Conservation (phyloP, 345 rosid genomes). For the Linum tenue region DNA sequence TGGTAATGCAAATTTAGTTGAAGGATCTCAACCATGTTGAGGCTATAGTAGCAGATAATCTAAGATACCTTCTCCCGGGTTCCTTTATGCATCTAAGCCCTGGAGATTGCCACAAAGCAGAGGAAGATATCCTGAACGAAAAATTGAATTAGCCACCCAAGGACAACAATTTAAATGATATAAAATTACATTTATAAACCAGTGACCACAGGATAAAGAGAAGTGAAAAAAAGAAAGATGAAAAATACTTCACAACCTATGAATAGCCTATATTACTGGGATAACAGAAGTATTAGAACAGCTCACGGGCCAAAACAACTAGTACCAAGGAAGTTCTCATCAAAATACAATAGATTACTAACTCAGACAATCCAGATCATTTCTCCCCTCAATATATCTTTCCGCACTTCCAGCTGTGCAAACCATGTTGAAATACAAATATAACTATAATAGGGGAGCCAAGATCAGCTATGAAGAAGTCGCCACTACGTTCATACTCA, state of each 20-base stretch:
- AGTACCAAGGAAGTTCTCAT: conserved; percentile 11
- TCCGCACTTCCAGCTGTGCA: conserved; percentile 19
- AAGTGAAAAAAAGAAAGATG: neutral
- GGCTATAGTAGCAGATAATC: conserved; percentile 10
- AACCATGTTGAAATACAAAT: conserved; percentile 18
- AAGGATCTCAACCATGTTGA: neutral
- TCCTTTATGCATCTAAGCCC: conserved; percentile 77
- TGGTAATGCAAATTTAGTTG: neutral
- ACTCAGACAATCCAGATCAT: conserved; percentile 9
- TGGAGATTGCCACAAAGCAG: conserved; percentile 73
- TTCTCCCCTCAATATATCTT: conserved; percentile 13
- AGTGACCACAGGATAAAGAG: conserved; percentile 1
- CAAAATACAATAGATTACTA: conserved; percentile 13
- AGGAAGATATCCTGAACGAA: conserved; percentile 77
- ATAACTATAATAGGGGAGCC: conserved; percentile 5
- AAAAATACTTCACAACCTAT: neutral
- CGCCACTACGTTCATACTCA: conserved; percentile 38
- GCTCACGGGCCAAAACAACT: conserved; percentile 15
- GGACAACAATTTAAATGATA: conserved; percentile 24
- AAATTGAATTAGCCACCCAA: conserved; percentile 63
- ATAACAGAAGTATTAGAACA: neutral
- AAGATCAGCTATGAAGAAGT: conserved; percentile 23
- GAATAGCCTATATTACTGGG: neutral
- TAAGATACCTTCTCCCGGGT: conserved; percentile 98
- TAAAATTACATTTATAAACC: conserved; percentile 6